Base-by-base conservation (phyloP, 2,329 filamentous ascomycete genomes). In the Trichophaea hybrida region DNA sequence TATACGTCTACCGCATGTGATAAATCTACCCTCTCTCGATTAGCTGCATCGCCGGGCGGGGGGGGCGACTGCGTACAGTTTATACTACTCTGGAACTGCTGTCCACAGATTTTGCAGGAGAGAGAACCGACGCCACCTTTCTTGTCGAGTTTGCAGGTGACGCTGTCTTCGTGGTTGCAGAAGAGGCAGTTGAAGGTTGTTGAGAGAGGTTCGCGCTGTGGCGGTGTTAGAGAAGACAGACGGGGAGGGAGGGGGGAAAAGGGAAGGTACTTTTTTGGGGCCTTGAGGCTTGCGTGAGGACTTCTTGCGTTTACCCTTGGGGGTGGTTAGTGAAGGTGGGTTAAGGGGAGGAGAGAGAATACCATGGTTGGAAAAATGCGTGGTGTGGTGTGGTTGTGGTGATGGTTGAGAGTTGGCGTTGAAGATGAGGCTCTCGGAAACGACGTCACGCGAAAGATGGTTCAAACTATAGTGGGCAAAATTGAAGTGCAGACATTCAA, bases 161-260 rank as follows among this genome's bases (percentile, higher is more conserved):
- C 87, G 0, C 90, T 88, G 66, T 88, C 93, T 71, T 97, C 93
- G 74, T 97, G 90, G 72, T 96, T 97, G 78, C 93, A 98, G 75
- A 98, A 98, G 50, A 98, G 83, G 72, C 93, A 98, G 59, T 90
- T 88, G 73, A 98, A 98, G n/a, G 82, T 81, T 2, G 87, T 90
- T 2, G 85, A 79, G 15, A 93, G 78, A 44, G 82, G 80, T 68
- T 90, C 86, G 71, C 79, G 75, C 83, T 85, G 66, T 61, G 4
- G 38, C 4, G 38, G 38, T n/a, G 55, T 40, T 52, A 34, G 54
- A 46, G 37, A 38, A 17, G 31, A 15, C 38, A 17, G 31, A n/a
- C 17, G 31, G 33, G 37, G 43, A 7, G 52, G 43, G n/a, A 17
- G 44, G 49, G 38, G 53, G 37, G 31, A 31, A 31, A 4, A 13